Base-by-base conservation (phyloP, 2,329 filamentous ascomycete genomes). In the Magnaporthales sp. region DNA sequence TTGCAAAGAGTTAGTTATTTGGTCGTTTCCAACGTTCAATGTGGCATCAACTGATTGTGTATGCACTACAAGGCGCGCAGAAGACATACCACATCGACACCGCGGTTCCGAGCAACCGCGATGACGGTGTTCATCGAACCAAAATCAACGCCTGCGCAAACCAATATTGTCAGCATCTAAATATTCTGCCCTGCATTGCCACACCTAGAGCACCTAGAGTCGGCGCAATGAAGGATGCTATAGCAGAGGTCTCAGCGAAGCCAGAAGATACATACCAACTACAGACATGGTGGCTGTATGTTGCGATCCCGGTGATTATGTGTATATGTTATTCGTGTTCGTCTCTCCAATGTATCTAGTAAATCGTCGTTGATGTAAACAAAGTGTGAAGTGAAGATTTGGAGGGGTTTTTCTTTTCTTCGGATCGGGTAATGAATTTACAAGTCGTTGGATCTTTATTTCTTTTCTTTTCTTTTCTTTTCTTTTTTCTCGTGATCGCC, bases 71-170 rank as follows among this genome's bases (percentile, higher is more conserved):
- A 65, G 63, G 67, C 60, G 27, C 66, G 65, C 68, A 70, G 68
- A 69, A 70, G 72, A 95, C 93, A 77, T 86, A 97, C 93, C 79
- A 99, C 95, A 85, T 99, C 95, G 80, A 99, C 95, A 83, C 95
- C 95, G 79, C 96, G 93, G 82, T 98, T 98, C 80, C 95, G 89
- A 77, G 95, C 95, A 80, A 98, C 94, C 78, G 94, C 94, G 81
- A 98, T 91, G 77, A 96, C 93, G 78, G 94, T 97, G 87, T 96
- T 97, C 79, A 96, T 89, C 73, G 92, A 92, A 83, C 94, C 94
- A 83, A 98, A 90, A 87, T 98, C 94, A 80, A 96, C 88, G 81
- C 93, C 93, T 86, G 62, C 27, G 67, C 64, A 31, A 31, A 63
- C n/a, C 13, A 22, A 30, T 10, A 22, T 22, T 54, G 63, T 65